Evolutionary conservation across 192 early-diverging fungal species (phyloP), one percentile per base, ranked within the genome.

Genomic region (Cladochytrium replicatum): DNA sequence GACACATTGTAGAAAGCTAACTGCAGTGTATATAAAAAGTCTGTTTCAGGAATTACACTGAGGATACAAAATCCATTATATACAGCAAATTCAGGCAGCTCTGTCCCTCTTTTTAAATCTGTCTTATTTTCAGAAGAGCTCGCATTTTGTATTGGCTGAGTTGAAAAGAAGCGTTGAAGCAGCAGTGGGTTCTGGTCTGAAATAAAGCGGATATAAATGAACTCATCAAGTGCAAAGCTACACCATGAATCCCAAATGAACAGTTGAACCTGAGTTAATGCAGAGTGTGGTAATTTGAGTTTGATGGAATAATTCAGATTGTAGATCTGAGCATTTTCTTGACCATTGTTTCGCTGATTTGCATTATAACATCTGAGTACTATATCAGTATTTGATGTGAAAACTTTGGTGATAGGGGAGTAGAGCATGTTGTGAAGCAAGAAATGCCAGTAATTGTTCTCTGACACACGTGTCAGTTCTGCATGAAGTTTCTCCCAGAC

Each of bases 1-100:
- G 46, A 23, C 15, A 64, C 58, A 11, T 60, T 59, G 53, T 66
- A 77, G 43, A 77, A 77, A 21, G 46, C 39, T 15, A 68, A 6
- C 19, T 48, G 48, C 1, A 77, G 40, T 28, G 55, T 46, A 24
- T 60, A 25, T 5, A 71, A 40, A 46, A 58, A 67, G 32, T 76
- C 69, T 8, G 68, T 72, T 54, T 69, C 64, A 31, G 45, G 59
- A 13, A 55, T 40, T 13, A 72, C 9, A 9, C 57, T 48, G n/a
- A 72, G 49, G 2, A 67, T 29, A 34, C 52, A 60, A 38, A 69
- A 69, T 3, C 74, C 74, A 21, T 53, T 50, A 5, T 68, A 57
- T 2, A 11, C n/a, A n/a, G n/a, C n/a, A n/a, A n/a, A n/a, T n/a
- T n/a, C n/a, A n/a, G n/a, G n/a, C n/a, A n/a, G n/a, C n/a, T n/a